Evolutionary conservation across 345 rosid species (phyloP), one percentile per base, ranked within the genome.

Genomic region (Rhizophora mangle): DNA sequence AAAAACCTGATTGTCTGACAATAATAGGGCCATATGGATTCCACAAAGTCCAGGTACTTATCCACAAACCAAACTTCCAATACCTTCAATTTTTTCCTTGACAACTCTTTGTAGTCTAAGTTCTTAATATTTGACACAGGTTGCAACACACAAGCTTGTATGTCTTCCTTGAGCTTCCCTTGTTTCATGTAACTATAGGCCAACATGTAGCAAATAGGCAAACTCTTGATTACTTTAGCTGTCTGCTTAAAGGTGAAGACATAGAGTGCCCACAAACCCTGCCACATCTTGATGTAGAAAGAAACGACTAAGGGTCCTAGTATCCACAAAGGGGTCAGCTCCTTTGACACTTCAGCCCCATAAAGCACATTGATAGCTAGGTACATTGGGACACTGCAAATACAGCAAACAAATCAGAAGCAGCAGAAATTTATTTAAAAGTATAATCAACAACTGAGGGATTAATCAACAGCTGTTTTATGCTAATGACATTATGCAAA

Each of bases 1-100:
- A 94, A 82, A 79, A 91, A 94, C 78, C 98, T 85, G 83, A 94
- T 85, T 49, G 97, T 88, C 81, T 95, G 83, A 81, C 98, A 94
- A 79, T 94, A 91, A 77, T 79, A 82, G n/a, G 97, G 97, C 97
- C 98, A 93, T 78, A 93, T 72, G 34, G 91, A 88, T 71, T 94
- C 97, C 69, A 94, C 82, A 68, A 68, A 91, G 72, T 89, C 97
- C 81, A 94, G 67, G 78, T 88, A 85, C 76, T 66, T 82, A 81
- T 94, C 98, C 78, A 68, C 24, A 74, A 85, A 15, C 95, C 91
- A 87, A 34, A 62, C 90, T 82, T 76, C 78, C 43, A 91, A 63
- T 75, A 74, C 86, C 82, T 81, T 81, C 76, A 85, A 75, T 69
- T 74, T 89, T 72, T 64, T 82, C 73, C 85, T 80, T 0, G 82